These are phyloP conservation scores for Jatropha multifida DNA, from an alignment of 441 rosid genomes.

Conservation along the genomic window DNA sequence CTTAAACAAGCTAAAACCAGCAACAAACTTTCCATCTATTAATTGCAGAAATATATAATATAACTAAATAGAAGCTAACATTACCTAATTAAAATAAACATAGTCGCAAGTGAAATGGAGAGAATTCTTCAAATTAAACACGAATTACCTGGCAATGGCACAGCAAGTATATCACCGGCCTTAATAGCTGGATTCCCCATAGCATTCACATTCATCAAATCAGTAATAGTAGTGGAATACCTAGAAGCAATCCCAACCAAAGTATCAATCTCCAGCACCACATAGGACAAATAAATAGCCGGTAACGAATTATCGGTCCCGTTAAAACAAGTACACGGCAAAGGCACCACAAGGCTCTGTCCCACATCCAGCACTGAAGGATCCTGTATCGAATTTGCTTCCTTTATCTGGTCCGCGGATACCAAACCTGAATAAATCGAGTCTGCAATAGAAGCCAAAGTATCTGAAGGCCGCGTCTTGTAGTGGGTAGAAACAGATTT, in stretches of 20 bases:
- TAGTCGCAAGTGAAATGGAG: not conserved
- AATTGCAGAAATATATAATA: constrained; percentile 16
- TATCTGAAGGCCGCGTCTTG: constrained; percentile 84
- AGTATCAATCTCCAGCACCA: constrained; percentile 67
- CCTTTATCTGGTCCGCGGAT: constrained; percentile 85
- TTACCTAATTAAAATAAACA: not conserved
- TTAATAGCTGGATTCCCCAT: constrained; percentile 74
- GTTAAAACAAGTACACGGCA: constrained; percentile 93
- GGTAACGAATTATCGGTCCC: constrained; percentile 83
- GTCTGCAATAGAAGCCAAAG: constrained; percentile 56
- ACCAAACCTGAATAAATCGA: constrained; percentile 79
- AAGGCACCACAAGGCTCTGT: constrained; percentile 62
- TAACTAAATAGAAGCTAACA: not conserved
- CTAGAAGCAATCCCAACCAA: constrained; percentile 67
- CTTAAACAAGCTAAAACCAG: not conserved
- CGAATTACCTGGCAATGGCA: constrained; percentile 71
- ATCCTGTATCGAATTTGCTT: constrained; percentile 70
- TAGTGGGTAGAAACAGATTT: constrained; percentile 75
- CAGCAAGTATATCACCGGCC: constrained; percentile 79
- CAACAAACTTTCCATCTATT: not conserved
- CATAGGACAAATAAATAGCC: constrained; percentile 78
- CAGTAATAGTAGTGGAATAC: constrained; percentile 73
- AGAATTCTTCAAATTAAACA: not conserved
- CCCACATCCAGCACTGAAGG: constrained; percentile 72
- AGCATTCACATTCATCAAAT: constrained; percentile 90